Percentiles rank a stretch among this genome's conserved stretches.
These are phyloP conservation scores for Epichloe brachyelytri DNA, from an alignment of 2,329 filamentous ascomycete genomes.

Conservation along the genomic window DNA sequence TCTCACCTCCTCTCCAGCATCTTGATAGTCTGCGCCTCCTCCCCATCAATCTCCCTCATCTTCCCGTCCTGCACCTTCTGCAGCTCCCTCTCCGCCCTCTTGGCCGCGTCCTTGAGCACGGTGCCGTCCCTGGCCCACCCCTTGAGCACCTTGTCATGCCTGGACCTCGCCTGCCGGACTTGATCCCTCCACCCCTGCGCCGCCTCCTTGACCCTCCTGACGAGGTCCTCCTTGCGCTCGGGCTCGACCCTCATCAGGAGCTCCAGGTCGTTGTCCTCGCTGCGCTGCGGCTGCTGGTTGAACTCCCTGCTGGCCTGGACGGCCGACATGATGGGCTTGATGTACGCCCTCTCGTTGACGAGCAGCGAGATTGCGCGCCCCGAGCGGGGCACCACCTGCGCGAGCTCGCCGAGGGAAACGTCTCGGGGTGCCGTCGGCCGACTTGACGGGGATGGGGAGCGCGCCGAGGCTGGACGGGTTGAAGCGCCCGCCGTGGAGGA, in stretches of 20 bases:
- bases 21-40: slow-evolving; percentile 36
- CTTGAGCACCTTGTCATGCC: slow-evolving; percentile 35
- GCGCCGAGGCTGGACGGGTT: slow-evolving; percentile 36
- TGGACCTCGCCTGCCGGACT: slow-evolving; percentile 33
- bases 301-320: slow-evolving; percentile 39
- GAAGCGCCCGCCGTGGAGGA: slow-evolving; percentile 36
- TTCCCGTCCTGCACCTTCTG: slow-evolving; percentile 40
- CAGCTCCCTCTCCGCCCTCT: slow-evolving; percentile 33
- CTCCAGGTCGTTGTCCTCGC: slow-evolving; percentile 46
- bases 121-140: slow-evolving; percentile 32
- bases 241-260: slow-evolving; percentile 40
- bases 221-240: slow-evolving; percentile 35
- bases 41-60: slow-evolving; percentile 35
- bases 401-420: slow-evolving; percentile 43
- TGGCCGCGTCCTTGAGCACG: slow-evolving; percentile 34
- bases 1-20: slow-evolving; percentile 20
- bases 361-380: slow-evolving; percentile 29
- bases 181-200: slow-evolving; percentile 38
- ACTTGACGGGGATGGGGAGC: slow-evolving; percentile 27
- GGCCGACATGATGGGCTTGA: slow-evolving; percentile 43
- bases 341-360: slow-evolving; percentile 28
- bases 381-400: slow-evolving; percentile 36
- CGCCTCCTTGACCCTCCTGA: slow-evolving; percentile 29
- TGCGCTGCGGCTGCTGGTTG: slow-evolving; percentile 48
- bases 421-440: slow-evolving; percentile 10